Conservation (phyloP, 2,329 filamentous ascomycete species). For the Paracamarosporium sp. region DNA sequence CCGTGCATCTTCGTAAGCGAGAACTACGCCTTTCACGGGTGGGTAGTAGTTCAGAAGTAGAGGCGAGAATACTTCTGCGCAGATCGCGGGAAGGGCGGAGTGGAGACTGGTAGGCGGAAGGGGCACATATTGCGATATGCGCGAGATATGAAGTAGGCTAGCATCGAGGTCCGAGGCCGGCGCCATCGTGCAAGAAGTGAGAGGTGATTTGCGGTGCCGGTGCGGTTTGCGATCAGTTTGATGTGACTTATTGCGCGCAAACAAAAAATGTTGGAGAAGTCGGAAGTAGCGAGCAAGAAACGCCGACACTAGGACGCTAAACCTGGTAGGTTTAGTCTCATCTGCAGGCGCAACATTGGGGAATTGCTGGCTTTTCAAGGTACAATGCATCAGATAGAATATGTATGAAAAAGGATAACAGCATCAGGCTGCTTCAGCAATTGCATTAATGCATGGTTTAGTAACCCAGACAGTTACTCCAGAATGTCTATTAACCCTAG, state of each 20-base stretch:
- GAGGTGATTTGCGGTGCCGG: not conserved
- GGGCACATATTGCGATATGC: conserved; percentile 79
- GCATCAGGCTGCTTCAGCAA: too few relatives aligned
- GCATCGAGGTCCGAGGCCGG: conserved; percentile 19
- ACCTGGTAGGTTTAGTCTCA: not conserved
- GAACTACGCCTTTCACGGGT: conserved; percentile 73
- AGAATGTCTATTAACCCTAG: not conserved
- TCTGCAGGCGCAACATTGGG: too few relatives aligned
- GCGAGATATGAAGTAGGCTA: conserved; percentile 74
- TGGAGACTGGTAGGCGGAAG: conserved; percentile 75
- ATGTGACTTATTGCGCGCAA: not conserved
- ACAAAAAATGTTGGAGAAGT: conserved; percentile 28
- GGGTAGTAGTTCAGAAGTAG: conserved; percentile 79
- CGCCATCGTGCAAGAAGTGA: conserved; percentile 28
- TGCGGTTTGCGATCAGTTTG: conserved; percentile 23
- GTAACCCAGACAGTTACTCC: not conserved
- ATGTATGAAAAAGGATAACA: too few relatives aligned
- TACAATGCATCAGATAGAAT: too few relatives aligned
- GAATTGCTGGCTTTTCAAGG: too few relatives aligned
- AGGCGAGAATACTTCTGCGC: conserved; percentile 76
- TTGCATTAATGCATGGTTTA: not conserved
- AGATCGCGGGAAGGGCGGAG: conserved; percentile 72
- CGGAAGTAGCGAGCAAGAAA: conserved; percentile 21
- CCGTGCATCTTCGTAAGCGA: conserved; percentile 74
- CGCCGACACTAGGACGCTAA: conserved; percentile 28